A percentile compares a stretch with the other conserved stretches of the same genome.
Conservation (phyloP, 139 green algal species). For the Pleodorina starrii region DNA sequence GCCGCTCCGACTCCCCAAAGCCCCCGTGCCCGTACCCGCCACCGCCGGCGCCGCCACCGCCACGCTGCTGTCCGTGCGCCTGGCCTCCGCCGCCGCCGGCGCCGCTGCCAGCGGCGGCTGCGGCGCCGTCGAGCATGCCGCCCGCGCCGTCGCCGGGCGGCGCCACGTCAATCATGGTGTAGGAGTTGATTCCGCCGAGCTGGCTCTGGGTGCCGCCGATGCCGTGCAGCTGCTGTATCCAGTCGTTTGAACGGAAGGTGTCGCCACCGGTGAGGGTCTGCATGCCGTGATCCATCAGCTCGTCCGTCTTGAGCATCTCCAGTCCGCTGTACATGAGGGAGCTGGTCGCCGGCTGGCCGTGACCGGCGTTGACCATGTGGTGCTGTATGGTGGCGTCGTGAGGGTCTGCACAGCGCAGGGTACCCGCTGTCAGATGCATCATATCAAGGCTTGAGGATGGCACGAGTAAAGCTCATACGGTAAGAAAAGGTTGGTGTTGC, state of each 20-base stretch:
- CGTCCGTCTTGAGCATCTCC: conserved; percentile 65
- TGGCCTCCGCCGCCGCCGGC: not conserved
- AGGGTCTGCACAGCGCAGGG: not conserved
- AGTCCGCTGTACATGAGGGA: conserved; percentile 5
- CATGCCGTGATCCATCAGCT: conserved; percentile 48
- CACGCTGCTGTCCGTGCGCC: too few species aligned
- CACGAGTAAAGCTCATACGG: not conserved
- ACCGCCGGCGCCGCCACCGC: not conserved
- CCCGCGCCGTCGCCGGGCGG: not conserved
- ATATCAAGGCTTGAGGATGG: not conserved
- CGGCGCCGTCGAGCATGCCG: not conserved
- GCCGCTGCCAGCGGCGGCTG: not conserved
- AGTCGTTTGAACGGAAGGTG: conserved; percentile 43
- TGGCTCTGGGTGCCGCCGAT: not conserved
- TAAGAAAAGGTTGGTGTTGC: not conserved
- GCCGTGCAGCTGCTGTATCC: conserved; percentile 32
- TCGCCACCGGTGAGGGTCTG: not conserved
- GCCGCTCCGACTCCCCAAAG: not conserved
- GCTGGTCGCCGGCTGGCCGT: not conserved
- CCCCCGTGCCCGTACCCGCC: not conserved
- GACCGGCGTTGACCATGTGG: not conserved
- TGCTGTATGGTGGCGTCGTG: not conserved
- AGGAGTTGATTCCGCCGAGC: conserved; percentile 8
- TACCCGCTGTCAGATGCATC: not conserved
- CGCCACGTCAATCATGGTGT: conserved; percentile 38